phyloP scores from a whole-genome alignment of 2,329 filamentous ascomycete genomes.

The Claviceps citrina region DNA sequence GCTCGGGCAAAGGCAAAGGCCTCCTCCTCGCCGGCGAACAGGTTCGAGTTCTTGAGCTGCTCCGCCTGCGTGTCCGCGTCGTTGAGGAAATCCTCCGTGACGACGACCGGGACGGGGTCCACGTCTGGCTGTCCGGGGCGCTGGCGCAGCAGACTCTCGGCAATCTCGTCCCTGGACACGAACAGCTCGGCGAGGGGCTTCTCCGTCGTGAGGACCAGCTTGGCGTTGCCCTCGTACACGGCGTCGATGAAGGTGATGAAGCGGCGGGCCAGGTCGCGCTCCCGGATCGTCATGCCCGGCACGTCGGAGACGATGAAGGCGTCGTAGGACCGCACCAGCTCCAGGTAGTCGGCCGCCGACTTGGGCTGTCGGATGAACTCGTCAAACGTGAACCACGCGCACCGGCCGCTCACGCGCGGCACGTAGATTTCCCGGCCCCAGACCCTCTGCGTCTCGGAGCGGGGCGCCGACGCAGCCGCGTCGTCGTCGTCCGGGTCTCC shows the following conservation, averaged over 20 bases:
- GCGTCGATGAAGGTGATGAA: slow-evolving; percentile 98
- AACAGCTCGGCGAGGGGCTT: slow-evolving; percentile 79
- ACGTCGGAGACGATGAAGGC: slow-evolving; percentile 85
- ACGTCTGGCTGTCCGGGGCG: slow-evolving; percentile 14
- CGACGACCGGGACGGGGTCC: slow-evolving; percentile 11
- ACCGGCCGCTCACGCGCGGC: slow-evolving; percentile 71
- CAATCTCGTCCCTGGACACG: slow-evolving; percentile 55
- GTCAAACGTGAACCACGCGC: slow-evolving; percentile 82
- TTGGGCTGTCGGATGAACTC: slow-evolving; percentile 81
- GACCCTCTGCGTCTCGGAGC: slow-evolving; percentile 63
- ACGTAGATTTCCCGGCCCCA: slow-evolving; percentile 88
- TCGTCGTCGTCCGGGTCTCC: slow-evolving; percentile 56
- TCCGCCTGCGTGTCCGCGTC: slow-evolving; percentile 74
- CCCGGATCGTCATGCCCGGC: slow-evolving; percentile 75
- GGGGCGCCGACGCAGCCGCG: slow-evolving; percentile 42
- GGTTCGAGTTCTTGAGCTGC: slow-evolving; percentile 66
- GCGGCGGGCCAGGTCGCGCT: slow-evolving; percentile 73
- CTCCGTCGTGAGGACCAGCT: slow-evolving; percentile 81
- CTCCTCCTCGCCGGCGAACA: slow-evolving; percentile 93
- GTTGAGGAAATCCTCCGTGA: slow-evolving; percentile 68
- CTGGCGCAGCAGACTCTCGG: slow-evolving; percentile 32
- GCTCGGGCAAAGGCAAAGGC: slow-evolving; percentile 90
- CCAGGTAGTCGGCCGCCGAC: slow-evolving; percentile 87
- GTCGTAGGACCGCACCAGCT: slow-evolving; percentile 78
- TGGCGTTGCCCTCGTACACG: slow-evolving; percentile 84